Base-by-base conservation (phyloP, 1,284 basidiomycete genomes). In the Trametes versicolor region DNA sequence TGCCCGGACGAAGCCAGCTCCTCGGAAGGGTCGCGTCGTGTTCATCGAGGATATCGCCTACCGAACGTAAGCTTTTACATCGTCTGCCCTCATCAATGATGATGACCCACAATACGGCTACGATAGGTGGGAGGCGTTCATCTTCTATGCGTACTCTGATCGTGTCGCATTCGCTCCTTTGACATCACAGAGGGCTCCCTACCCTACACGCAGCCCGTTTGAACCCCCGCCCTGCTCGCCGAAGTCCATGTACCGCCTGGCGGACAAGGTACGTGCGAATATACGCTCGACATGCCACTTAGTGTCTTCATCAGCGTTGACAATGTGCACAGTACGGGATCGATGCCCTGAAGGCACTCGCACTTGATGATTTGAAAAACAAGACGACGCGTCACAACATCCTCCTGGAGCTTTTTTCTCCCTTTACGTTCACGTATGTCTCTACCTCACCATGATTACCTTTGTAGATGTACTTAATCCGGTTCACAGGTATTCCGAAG, bases 201-300 rank as follows among this genome's bases (percentile, higher is more conserved):
- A 12, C 39, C 13, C 29, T 6, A 5, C 8, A n/a, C n/a, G n/a
- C 8, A 37, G 19, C 0, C n/a, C 32, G 15, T 48, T 19, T 41
- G 29, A 58, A 19, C 49, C 55, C 4, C 62, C 63, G 2, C 47
- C 48, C 0, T 67, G 67, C 37, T 73, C 72, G 10, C 66, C 72
- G 0, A 72, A 72, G 59, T 72, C 71, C 1, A 71, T 72, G 68
- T 72, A 72, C 45, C 65, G 68, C 17, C 62, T 72, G 0, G 70
- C 71, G 4, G 63, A 72, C 3, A 69, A 67, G 62, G 71, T 68
- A 23, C 13, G 41, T 34, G 39, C 57, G 0, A n/a, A n/a, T n/a
- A n/a, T n/a, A n/a, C n/a, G n/a, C n/a, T n/a, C n/a, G n/a, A n/a
- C n/a, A n/a, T n/a, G n/a, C n/a, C n/a, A n/a, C n/a, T n/a, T n/a